Evolutionary conservation across 2,329 filamentous ascomycete species (phyloP).

Genomic region (Aureobasidium sp.): DNA sequence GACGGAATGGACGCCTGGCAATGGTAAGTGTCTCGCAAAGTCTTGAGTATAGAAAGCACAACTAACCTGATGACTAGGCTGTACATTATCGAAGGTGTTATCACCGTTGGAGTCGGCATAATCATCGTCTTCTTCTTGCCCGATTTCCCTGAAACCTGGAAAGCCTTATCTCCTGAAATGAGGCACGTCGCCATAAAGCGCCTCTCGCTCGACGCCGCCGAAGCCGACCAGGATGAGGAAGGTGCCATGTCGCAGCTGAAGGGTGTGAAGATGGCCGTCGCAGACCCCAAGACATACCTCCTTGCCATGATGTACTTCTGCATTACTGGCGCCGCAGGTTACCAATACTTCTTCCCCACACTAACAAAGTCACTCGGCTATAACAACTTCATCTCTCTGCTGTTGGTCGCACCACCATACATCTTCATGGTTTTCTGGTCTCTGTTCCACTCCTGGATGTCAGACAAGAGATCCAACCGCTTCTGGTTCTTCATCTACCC

Average conservation of each 20-base stretch:
- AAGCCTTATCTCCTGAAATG: slow-evolving; percentile 36
- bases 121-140: slow-evolving; percentile 25
- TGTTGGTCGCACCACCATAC: slow-evolving; percentile 49
- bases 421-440: slow-evolving; percentile 47
- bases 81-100: slow-evolving; percentile 63
- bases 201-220: slow-evolving; percentile 45
- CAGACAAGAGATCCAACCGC: slow-evolving; percentile 39
- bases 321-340: slow-evolving; percentile 44
- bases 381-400: slow-evolving; percentile 40
- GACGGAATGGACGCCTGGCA: slow-evolving; percentile 54
- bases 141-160: slow-evolving; percentile 40
- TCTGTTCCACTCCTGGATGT: slow-evolving; percentile 38
- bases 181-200: slow-evolving; percentile 41
- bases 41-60: not conserved
- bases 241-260: slow-evolving; percentile 43
- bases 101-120: slow-evolving; percentile 47
- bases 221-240: slow-evolving; percentile 43
- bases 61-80: slow-evolving; percentile 27
- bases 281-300: slow-evolving; percentile 45
- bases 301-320: slow-evolving; percentile 44
- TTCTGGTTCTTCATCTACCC: slow-evolving; percentile 51
- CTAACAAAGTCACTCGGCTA: slow-evolving; percentile 42
- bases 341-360: slow-evolving; percentile 53
- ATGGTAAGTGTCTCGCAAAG: slow-evolving; percentile 23
- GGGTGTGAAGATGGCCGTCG: slow-evolving; percentile 46